Evolutionary conservation across 2,329 filamentous ascomycete species (phyloP).

Genomic region (Venturia aucupariae): DNA sequence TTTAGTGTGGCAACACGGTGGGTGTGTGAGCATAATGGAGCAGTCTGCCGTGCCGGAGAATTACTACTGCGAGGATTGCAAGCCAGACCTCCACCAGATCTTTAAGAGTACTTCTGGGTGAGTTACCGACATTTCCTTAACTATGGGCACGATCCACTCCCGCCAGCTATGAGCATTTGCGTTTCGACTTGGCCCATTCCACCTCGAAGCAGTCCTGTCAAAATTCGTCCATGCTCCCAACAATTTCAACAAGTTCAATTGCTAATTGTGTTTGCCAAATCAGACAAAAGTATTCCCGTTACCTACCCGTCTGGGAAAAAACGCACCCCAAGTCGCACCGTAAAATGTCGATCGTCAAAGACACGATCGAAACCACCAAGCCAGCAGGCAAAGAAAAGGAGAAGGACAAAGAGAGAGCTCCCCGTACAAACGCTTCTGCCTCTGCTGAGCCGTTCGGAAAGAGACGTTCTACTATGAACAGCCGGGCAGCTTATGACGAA

Average conservation of each 20-base stretch:
- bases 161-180: constrained; percentile 18
- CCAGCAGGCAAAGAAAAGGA: constrained; percentile 42
- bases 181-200: neutral
- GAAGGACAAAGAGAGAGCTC: constrained; percentile 42
- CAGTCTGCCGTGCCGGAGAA: constrained; percentile 89
- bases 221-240: neutral
- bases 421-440: constrained; percentile 22
- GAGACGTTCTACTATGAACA: constrained; percentile 94
- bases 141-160: constrained; percentile 18
- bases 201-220: constrained; percentile 3
- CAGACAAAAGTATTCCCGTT: constrained; percentile 55
- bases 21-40: constrained; percentile 93
- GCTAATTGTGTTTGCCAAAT: constrained; percentile 6
- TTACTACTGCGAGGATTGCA: constrained; percentile 95
- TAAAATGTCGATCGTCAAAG: constrained; percentile 57
- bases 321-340: constrained; percentile 45
- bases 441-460: constrained; percentile 59
- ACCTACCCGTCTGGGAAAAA: constrained; percentile 49
- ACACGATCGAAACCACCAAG: constrained; percentile 47
- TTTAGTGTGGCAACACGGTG: constrained; percentile 98
- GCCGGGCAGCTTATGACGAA: constrained; percentile 90
- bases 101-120: constrained; percentile 77
- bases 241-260: neutral
- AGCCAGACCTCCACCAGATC: constrained; percentile 82
- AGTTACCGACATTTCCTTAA: constrained; percentile 33